Evolutionary conservation across 2,329 filamentous ascomycete species (phyloP).

Genomic region (Fusarium burgessii): DNA sequence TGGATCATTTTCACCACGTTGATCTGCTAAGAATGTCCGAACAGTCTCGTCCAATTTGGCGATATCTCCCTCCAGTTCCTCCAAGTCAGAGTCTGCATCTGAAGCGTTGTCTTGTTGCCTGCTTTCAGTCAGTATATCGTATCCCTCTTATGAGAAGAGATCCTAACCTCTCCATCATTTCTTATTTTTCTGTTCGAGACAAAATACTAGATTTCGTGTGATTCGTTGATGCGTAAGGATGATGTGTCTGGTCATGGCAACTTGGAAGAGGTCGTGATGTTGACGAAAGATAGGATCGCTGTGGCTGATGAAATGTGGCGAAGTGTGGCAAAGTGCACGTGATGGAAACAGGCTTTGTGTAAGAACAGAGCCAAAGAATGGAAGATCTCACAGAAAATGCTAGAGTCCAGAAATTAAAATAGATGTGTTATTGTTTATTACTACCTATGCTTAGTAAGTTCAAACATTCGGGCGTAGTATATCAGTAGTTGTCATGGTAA

Average conservation of each 20-base stretch:
- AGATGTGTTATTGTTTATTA: not conserved
- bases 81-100: constrained; percentile 59
- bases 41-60: constrained; percentile 58
- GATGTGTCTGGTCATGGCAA: not conserved
- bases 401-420: not conserved
- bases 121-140: constrained; percentile 6
- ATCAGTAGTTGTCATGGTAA: not conserved
- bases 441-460: not conserved
- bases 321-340: not conserved
- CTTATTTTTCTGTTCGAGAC: not conserved
- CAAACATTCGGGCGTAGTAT: not conserved
- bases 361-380: not conserved
- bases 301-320: not conserved
- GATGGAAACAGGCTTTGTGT: not conserved
- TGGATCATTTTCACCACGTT: constrained; percentile 47
- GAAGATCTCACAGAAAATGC: not conserved
- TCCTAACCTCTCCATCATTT: constrained; percentile 15
- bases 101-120: constrained; percentile 47
- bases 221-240: not conserved
- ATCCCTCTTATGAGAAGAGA: not conserved
- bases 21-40: constrained; percentile 55
- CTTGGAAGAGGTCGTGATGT: not conserved
- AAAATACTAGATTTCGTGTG: not conserved
- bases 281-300: not conserved
- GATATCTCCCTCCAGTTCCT: constrained; percentile 59